phyloP scores from a whole-genome alignment of 768 basidiomycete species.

The Rhizopogon roseolus region DNA sequence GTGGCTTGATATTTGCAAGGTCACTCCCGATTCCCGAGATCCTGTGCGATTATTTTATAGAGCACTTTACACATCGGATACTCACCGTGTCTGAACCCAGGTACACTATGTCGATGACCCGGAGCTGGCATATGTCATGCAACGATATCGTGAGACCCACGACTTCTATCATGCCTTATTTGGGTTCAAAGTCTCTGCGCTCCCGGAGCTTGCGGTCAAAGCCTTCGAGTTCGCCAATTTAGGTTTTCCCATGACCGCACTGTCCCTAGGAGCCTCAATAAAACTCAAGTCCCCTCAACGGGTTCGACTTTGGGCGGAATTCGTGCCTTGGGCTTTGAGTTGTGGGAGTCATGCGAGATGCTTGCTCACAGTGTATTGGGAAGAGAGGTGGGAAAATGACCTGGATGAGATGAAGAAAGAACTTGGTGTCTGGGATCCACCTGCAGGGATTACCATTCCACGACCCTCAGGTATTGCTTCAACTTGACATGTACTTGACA shows the following conservation, averaged over 20 bases:
- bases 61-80: not conserved
- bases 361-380: conserved; percentile 93
- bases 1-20: conserved; percentile 85
- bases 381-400: conserved; percentile 85
- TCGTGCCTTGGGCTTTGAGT: conserved; percentile 88
- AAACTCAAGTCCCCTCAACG: conserved; percentile 38
- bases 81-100: conserved; percentile 33
- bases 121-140: conserved; percentile 96
- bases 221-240: conserved; percentile 92
- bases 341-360: conserved; percentile 73
- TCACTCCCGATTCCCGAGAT: conserved; percentile 91
- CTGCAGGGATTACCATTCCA: conserved; percentile 28
- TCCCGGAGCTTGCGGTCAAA: conserved; percentile 91
- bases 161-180: conserved; percentile 95
- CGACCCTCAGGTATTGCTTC: not conserved
- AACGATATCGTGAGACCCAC: conserved; percentile 96
- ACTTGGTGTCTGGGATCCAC: conserved; percentile 82
- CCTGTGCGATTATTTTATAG: conserved; percentile 49
- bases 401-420: conserved; percentile 80
- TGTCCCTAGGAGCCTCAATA: conserved; percentile 58
- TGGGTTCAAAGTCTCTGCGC: conserved; percentile 83
- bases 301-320: conserved; percentile 65
- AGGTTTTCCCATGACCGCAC: conserved; percentile 79
- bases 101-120: conserved; percentile 94
- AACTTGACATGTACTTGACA: not conserved